Base-by-base conservation (phyloP, 2,329 filamentous ascomycete genomes). In the Diaporthe vexans region DNA sequence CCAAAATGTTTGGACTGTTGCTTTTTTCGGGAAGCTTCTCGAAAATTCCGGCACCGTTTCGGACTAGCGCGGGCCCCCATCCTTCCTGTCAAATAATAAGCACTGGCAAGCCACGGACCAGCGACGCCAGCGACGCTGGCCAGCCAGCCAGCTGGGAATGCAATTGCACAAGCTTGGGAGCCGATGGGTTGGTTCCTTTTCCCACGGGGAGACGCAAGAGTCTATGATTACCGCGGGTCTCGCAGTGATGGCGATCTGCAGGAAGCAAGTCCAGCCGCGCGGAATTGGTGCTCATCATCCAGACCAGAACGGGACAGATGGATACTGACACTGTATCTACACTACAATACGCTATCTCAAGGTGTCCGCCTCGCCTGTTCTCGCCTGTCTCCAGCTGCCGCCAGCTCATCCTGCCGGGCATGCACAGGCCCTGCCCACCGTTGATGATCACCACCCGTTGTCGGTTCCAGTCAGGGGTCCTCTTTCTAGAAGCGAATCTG, bases 11-110 rank as follows among this genome's bases (percentile, higher is more conserved):
- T 51, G 46, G 78, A 74, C 76, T 74, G 76, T 35, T 79, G 72
- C 73, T 76, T 56, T 48, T 73, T 80, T 78, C 78, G 78, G 78
- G 81, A 82, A 81, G 71, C 61, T 82, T 83, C 82, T 80, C 29
- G 81, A 83, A 82, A 76, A 74, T 83, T 83, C 82, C 75, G 77
- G 79, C 67, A 77, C 78, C 17, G 71, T 80, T 77, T 4, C 4
- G 76, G 79, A 65, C 76, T 81, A 82, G 79, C 79, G 76, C 54
- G 43, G 70, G 57, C 24, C 70, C 57, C 70, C 57, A 72, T 72
- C 48, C 33, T 57, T 46, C 24, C 56, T 71, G 58, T 63, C 57
- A 71, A 51, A 4, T n/a, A 48, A 15, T 9, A 21, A 59, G 58
- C 57, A 54, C 7, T 21, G 40, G 15, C 40, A 43, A 43, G 54